Evolutionary conservation across 192 early-diverging fungal species (phyloP).

Genomic region (Tieghemiomyces parasiticus): DNA sequence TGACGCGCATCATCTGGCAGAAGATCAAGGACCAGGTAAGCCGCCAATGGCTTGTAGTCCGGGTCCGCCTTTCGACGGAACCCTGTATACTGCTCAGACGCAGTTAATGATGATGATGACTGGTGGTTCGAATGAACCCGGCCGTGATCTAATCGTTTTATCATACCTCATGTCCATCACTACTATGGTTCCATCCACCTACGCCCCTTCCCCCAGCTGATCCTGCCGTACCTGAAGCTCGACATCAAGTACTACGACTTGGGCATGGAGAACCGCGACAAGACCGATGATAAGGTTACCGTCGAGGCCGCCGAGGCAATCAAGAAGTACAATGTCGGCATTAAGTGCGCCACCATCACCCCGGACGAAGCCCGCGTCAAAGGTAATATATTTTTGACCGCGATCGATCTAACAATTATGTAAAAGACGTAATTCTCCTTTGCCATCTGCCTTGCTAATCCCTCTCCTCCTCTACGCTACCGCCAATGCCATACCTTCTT

Average conservation of each 20-base stretch:
- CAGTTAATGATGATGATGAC: no score
- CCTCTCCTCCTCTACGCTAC: no score
- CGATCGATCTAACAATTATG: no score
- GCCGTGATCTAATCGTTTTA: no score
- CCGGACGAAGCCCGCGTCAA: slow-evolving; percentile 88
- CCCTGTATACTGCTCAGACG: no score
- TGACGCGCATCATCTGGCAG: slow-evolving; percentile 96
- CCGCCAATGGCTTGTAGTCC: no score
- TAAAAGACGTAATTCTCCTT: no score
- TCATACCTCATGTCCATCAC: slow-evolving; percentile 1
- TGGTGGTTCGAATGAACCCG: no score
- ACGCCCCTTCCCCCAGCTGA: slow-evolving; percentile 39
- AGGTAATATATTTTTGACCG: slow-evolving; percentile 24
- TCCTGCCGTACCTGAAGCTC: slow-evolving; percentile 72
- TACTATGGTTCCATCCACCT: slow-evolving; percentile 4
- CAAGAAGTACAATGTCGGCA: slow-evolving; percentile 92
- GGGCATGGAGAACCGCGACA: slow-evolving; percentile 81
- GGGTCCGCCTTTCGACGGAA: no score
- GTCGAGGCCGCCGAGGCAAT: slow-evolving; percentile 92
- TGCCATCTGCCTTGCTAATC: no score
- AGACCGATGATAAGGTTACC: slow-evolving; percentile 90
- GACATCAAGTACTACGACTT: slow-evolving; percentile 97
- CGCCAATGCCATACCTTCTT: no score
- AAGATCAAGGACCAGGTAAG: slow-evolving; percentile 76
- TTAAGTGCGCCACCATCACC: slow-evolving; percentile 99